A percentile compares a stretch with the other conserved stretches of the same genome.
Evolutionary conservation across 495 filamentous ascomycete species (phyloP).

Genomic region (Tetracladium setigerum): DNA sequence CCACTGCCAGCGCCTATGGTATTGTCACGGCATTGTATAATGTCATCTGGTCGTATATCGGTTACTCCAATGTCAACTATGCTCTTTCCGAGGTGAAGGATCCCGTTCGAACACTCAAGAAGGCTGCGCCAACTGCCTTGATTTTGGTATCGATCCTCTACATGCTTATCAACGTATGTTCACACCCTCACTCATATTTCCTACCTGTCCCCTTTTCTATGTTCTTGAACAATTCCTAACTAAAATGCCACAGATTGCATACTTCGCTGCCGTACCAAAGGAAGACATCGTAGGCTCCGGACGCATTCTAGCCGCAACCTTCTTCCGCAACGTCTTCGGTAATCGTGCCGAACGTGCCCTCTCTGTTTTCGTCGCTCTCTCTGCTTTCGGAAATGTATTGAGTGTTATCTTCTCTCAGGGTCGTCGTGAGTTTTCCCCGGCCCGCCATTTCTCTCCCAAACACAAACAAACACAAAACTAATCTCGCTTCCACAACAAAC

Average conservation of each 20-base stretch:
- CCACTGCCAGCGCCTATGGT: constrained; percentile 31
- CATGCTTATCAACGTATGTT: constrained; percentile 56
- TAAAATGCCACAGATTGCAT: constrained; percentile 35
- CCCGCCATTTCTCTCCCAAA: neutral
- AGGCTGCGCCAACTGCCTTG: constrained; percentile 56
- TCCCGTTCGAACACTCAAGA: constrained; percentile 53
- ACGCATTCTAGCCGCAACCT: constrained; percentile 52
- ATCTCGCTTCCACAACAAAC: neutral
- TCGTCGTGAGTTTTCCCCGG: constrained; percentile 30
- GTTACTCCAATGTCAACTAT: constrained; percentile 56
- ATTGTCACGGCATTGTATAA: constrained; percentile 57
- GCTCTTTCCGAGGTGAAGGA: constrained; percentile 55
- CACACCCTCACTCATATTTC: neutral
- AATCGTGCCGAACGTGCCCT: constrained; percentile 49
- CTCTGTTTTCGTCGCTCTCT: constrained; percentile 65
- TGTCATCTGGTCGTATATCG: constrained; percentile 61
- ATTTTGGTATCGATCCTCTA: constrained; percentile 54
- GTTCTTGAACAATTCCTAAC: neutral
- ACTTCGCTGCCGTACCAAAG: constrained; percentile 61
- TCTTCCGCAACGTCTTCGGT: constrained; percentile 65
- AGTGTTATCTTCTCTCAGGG: constrained; percentile 64
- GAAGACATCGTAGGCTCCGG: constrained; percentile 52
- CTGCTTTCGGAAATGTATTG: constrained; percentile 63
- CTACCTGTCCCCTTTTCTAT: neutral
- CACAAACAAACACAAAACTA: neutral